Evolutionary conservation across 148 eudicot species (phyloP).

Genomic region (Vaccinium macrocarpon): DNA sequence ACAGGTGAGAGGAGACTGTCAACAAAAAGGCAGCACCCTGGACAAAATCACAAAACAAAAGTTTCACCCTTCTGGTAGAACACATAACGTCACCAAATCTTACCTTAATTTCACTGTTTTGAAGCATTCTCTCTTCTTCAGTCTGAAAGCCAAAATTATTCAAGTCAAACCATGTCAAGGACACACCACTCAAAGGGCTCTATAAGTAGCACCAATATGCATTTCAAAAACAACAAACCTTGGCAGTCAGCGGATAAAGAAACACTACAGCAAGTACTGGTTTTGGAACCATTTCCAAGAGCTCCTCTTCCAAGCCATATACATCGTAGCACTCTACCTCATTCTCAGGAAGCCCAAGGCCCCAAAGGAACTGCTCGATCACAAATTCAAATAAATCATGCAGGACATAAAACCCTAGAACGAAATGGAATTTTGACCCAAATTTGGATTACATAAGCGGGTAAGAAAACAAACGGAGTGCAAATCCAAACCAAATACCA

Average conservation of each 20-base stretch:
- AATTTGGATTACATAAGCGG: too few species aligned
- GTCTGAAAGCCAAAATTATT: constrained; percentile 39
- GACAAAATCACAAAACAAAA: background rate
- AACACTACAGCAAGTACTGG: constrained; percentile 89
- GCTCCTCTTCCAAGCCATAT: constrained; percentile 83
- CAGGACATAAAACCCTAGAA: background rate
- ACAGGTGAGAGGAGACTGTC: background rate
- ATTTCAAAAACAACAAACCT: constrained; percentile 39
- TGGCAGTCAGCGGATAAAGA: constrained; percentile 67
- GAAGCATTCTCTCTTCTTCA: constrained; percentile 79
- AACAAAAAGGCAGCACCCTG: background rate
- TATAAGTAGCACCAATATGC: background rate
- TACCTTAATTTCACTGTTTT: constrained; percentile 61
- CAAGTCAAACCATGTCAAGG: background rate
- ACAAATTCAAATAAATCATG: constrained; percentile 20
- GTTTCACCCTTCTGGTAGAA: background rate
- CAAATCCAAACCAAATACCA: background rate
- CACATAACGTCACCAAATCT: constrained; percentile 8
- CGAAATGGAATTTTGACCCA: too few species aligned
- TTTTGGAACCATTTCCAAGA: constrained; percentile 86
- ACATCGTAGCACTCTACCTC: constrained; percentile 95
- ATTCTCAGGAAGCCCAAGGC: constrained; percentile 70
- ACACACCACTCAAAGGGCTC: background rate
- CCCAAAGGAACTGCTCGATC: constrained; percentile 78
- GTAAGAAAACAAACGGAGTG: background rate